phyloP scores from a whole-genome alignment of 1,139 yeast species.

The Hyphopichia burtonii region DNA sequence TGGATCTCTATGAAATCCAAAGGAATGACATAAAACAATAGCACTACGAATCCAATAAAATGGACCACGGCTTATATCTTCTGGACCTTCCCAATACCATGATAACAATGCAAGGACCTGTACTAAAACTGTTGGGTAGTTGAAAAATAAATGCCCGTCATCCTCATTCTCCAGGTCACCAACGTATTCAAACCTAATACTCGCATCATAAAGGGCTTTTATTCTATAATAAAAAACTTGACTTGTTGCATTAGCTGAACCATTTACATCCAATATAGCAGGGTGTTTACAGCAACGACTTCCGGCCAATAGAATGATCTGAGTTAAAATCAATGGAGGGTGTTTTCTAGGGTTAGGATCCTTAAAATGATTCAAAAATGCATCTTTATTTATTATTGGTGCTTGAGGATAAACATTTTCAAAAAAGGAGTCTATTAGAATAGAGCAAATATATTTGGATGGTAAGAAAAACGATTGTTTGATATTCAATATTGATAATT shows the following conservation, averaged over 20 bases:
- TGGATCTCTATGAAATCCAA: conserved; percentile 11
- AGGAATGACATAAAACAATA: conserved; percentile 8
- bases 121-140: conserved; percentile 11
- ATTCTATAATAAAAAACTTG: conserved; percentile 9
- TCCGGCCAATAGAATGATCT: conserved; percentile 12
- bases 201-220: conserved; percentile 11
- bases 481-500: conserved; percentile 11
- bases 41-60: conserved; percentile 10
- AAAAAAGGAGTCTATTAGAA: conserved; percentile 75
- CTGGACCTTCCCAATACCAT: conserved; percentile 15
- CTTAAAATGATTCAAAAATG: conserved; percentile 11
- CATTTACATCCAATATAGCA: conserved; percentile 10
- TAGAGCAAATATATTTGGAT: conserved; percentile 8
- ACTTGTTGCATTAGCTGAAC: conserved; percentile 6
- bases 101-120: conserved; percentile 11
- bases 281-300: conserved; percentile 11
- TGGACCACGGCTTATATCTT: conserved; percentile 9
- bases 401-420: conserved; percentile 41
- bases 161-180: conserved; percentile 10
- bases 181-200: conserved; percentile 11
- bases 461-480: conserved; percentile 13
- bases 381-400: conserved; percentile 12
- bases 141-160: conserved; percentile 12
- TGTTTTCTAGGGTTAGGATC: conserved; percentile 12
- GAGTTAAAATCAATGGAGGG: conserved; percentile 14